A percentile compares a stretch with the other conserved stretches of the same genome.
phyloP scores from a whole-genome alignment of 208 protist genomes.

The Crithidia brevicula region DNA sequence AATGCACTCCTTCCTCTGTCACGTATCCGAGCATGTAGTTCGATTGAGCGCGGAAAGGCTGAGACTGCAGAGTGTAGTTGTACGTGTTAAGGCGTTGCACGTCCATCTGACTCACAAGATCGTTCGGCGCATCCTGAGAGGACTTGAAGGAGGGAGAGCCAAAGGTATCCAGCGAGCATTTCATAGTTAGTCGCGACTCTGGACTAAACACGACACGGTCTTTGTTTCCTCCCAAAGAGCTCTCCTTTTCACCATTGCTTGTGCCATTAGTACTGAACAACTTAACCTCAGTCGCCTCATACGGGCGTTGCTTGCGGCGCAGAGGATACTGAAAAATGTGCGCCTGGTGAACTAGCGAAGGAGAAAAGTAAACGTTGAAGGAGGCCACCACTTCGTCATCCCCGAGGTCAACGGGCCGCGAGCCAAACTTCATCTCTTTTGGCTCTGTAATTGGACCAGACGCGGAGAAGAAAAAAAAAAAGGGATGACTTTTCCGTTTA shows the following conservation, averaged over 20 bases:
- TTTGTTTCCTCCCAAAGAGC: not conserved
- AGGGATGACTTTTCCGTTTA: no score
- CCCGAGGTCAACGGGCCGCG: constrained; percentile 20
- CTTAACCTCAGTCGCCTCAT: constrained; percentile 69
- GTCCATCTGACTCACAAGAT: constrained; percentile 23
- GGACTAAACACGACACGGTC: constrained; percentile 32
- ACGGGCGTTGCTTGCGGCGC: constrained; percentile 61
- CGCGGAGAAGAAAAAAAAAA: not conserved
- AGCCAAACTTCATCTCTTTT: constrained; percentile 30
- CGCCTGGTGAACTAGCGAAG: constrained; percentile 54
- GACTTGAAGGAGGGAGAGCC: constrained; percentile 64
- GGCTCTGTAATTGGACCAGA: not conserved
- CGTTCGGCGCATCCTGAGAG: not conserved
- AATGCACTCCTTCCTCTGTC: constrained; percentile 54
- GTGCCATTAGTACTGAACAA: constrained; percentile 60
- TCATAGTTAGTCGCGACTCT: constrained; percentile 73
- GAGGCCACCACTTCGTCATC: constrained; percentile 83
- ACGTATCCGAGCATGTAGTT: constrained; percentile 76
- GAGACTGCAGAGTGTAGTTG: constrained; percentile 71
- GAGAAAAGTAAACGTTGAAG: constrained; percentile 78
- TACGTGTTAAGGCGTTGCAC: constrained; percentile 43
- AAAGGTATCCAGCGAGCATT: constrained; percentile 76
- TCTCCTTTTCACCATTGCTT: not conserved
- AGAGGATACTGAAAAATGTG: constrained; percentile 92
- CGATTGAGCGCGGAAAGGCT: constrained; percentile 68